phyloP scores from a whole-genome alignment of 306 rosid species.

The Oemleria cerasiformis region DNA sequence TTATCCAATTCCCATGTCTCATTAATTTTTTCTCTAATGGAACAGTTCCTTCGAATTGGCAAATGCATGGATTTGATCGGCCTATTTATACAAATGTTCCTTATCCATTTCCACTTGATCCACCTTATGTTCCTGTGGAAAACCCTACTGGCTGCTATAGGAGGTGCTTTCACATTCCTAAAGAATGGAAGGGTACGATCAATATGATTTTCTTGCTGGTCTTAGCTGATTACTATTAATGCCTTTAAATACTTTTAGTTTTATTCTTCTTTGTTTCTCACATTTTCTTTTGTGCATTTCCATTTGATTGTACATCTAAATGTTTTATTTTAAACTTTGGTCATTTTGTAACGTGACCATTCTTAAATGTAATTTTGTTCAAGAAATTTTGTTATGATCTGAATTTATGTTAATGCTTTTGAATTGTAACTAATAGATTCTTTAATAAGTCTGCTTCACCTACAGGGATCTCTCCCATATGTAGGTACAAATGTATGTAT shows the following conservation, averaged over 20 bases:
- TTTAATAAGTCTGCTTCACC: neutral
- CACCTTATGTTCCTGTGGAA: conserved; percentile 63
- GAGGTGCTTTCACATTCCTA: conserved; percentile 57
- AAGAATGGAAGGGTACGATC: conserved; percentile 84
- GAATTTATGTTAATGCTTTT: neutral
- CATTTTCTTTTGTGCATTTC: no score
- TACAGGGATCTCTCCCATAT: neutral
- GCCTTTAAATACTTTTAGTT: conserved; percentile 1
- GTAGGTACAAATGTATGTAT: neutral
- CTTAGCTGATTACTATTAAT: conserved; percentile 3
- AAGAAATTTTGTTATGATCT: neutral
- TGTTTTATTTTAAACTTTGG: neutral
- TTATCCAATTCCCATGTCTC: conserved; percentile 25
- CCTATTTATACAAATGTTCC: conserved; percentile 80
- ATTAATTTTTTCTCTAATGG: conserved; percentile 27
- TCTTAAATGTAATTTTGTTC: neutral
- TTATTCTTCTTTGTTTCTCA: neutral
- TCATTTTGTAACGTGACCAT: neutral
- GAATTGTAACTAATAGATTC: neutral
- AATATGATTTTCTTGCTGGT: conserved; percentile 3
- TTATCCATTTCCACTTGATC: conserved; percentile 85
- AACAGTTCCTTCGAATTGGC: conserved; percentile 99
- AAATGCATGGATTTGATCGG: conserved; percentile 80
- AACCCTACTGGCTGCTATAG: conserved; percentile 98
- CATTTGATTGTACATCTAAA: neutral